Percentiles rank a stretch among this genome's conserved stretches.
phyloP scores from a whole-genome alignment of 2,329 filamentous ascomycete genomes.

The Fusarium sublunatum region DNA sequence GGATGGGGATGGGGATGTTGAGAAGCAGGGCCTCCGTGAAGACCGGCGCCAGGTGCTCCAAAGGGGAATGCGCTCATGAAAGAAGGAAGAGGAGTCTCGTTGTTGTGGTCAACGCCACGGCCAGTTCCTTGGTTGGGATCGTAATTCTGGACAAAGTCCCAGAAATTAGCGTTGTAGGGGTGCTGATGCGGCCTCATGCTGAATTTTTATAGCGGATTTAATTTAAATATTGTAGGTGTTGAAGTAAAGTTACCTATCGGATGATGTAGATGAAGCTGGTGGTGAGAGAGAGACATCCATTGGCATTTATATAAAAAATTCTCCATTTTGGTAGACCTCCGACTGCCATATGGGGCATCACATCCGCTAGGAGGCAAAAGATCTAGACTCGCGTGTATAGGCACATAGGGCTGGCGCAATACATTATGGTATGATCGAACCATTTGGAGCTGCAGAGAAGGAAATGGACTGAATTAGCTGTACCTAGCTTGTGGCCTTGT shows the following conservation, averaged over 20 bases:
- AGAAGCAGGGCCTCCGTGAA: constrained; percentile 9
- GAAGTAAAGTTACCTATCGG: too few relatives aligned
- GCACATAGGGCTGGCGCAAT: constrained; percentile 41
- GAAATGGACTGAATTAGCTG: constrained; percentile 1
- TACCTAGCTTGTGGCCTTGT: not conserved
- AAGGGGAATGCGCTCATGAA: constrained; percentile 53
- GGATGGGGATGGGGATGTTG: constrained; percentile 1
- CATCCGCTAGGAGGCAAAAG: constrained; percentile 31
- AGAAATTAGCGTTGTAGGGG: constrained; percentile 43
- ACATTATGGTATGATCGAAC: constrained; percentile 43
- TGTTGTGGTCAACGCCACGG: constrained; percentile 54
- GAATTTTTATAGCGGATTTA: not conserved
- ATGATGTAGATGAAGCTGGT: constrained; percentile 25
- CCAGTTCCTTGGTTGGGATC: constrained; percentile 49
- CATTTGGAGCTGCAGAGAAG: constrained; percentile 34
- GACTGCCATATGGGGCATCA: constrained; percentile 32
- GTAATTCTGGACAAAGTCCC: constrained; percentile 53
- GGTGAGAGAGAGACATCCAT: constrained; percentile 1
- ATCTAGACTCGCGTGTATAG: constrained; percentile 39
- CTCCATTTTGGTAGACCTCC: constrained; percentile 10
- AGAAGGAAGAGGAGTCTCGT: constrained; percentile 38
- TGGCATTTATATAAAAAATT: constrained; percentile 33
- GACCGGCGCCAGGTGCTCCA: constrained; percentile 30
- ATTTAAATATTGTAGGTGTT: constrained; percentile 1
- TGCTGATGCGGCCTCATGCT: constrained; percentile 44